A percentile compares a stretch with the other conserved stretches of the same genome.
Conservation (phyloP, 2,329 filamentous ascomycete species). For the Xylaria sp. region DNA sequence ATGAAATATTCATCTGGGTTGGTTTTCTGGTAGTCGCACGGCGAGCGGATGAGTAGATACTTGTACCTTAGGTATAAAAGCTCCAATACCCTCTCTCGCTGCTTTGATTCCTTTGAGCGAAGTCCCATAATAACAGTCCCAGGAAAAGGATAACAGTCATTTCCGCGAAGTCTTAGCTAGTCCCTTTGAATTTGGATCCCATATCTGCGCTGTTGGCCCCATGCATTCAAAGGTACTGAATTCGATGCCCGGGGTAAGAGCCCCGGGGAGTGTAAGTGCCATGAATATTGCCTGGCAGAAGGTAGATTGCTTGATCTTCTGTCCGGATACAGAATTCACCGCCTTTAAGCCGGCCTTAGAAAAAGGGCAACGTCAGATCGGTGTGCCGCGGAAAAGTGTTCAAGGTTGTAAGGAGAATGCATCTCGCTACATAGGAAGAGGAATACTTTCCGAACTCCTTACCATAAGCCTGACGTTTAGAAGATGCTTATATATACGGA, state of each 20-base stretch:
- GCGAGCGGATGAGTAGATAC: too few relatives aligned
- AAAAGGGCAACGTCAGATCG: neutral
- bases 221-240: neutral
- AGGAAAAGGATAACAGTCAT: neutral
- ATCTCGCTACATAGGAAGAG: too few relatives aligned
- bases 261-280: neutral
- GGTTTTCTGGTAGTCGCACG: too few relatives aligned
- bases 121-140: neutral
- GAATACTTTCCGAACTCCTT: too few relatives aligned
- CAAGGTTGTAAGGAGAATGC: neutral
- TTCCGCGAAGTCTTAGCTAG: neutral
- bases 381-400: neutral
- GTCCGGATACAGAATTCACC: neutral
- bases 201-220: neutral
- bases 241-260: neutral
- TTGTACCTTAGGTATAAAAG: neutral
- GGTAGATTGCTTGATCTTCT: conserved; percentile 9
- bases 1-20: too few relatives aligned
- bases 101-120: neutral
- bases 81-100: neutral
- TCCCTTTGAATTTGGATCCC: neutral
- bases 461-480: too few relatives aligned
- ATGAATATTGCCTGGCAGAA: neutral
- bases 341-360: neutral
- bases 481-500: too few relatives aligned